Base-by-base conservation (phyloP, 345 rosid species). In the Carallia pectinifolia region DNA sequence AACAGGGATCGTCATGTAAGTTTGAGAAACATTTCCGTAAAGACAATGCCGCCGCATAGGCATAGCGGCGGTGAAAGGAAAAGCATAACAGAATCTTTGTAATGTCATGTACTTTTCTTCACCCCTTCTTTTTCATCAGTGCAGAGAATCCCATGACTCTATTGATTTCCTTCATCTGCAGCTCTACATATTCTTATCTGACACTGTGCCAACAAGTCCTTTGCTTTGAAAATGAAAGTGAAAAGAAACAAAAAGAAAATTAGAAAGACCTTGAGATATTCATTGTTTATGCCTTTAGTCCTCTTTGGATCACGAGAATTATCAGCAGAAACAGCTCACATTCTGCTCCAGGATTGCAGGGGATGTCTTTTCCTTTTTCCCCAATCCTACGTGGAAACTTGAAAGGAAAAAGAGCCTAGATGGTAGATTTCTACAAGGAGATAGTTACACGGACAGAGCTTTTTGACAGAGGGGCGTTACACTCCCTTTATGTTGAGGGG, bases 41-140 rank as follows among this genome's bases (percentile, higher is more conserved):
- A 76, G 85, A 68, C 67, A 74, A 76, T 52, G 81, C 77, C 75
- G 40, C 58, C 64, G 59, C 30, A 53, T 53, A 52, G 59, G 59
- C 30, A 53, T 53, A 5, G 31, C 23, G 4, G 50, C 50, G 50
- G 50, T 44, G 50, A 44, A 44, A 44, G 50, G 50, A 44, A 44
- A 44, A 44, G 50, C 50, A 44, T n/a, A n/a, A n/a, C n/a, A n/a
- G n/a, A n/a, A 44, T 10, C 50, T 4, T 44, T 44, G 50, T 44
- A 13, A 12, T 44, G 50, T 12, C 50, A 3, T 10, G 16, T 44
- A 44, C 50, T 56, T 23, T 23, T 9, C 31, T 27, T 27, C 0
- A 0, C 33, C 60, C 60, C 13, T 56, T 27, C 29, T 19, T 56
- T 56, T 30, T 8, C 60, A 56, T 3, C 34, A 12, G 50, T 44